Percentiles rank a stretch among this genome's conserved stretches.
Conservation (phyloP, 2,329 filamentous ascomycete genomes). For the Xylariaceae sp. region DNA sequence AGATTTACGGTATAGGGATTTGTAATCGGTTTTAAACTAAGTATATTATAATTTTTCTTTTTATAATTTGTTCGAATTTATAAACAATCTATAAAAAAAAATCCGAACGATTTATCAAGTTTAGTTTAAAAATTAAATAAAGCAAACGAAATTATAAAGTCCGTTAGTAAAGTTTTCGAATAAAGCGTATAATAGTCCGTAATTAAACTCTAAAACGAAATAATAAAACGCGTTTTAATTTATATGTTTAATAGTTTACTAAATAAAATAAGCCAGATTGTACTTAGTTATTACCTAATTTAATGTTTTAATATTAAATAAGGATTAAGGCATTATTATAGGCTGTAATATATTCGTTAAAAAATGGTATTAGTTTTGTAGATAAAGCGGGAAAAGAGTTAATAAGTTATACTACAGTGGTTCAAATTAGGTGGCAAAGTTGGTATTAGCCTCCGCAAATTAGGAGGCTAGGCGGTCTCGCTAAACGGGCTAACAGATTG, state of each 20-base stretch:
- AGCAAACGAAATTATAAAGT: slow-evolving; percentile 2
- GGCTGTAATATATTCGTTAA: too few relatives aligned
- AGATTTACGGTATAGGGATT: slow-evolving; percentile 28
- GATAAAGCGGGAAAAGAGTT: too few relatives aligned
- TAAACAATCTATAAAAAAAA: not conserved
- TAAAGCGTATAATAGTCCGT: slow-evolving; percentile 1
- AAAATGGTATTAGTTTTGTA: too few relatives aligned
- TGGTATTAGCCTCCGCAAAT: too few relatives aligned
- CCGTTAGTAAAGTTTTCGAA: slow-evolving; percentile 3
- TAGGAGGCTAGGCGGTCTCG: too few relatives aligned
- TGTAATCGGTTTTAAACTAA: slow-evolving; percentile 2
- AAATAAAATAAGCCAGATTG: not conserved
- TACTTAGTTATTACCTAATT: slow-evolving; percentile 1
- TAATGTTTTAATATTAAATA: not conserved
- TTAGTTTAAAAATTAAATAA: slow-evolving; percentile 3
- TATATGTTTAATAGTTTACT: not conserved
- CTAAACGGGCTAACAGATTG: too few relatives aligned
- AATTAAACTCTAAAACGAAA: slow-evolving; percentile 1
- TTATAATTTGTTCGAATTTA: slow-evolving; percentile 1
- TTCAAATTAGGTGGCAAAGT: too few relatives aligned
- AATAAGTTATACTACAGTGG: too few relatives aligned
- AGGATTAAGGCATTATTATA: not conserved
- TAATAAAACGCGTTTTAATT: slow-evolving; percentile 3
- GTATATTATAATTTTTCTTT: slow-evolving; percentile 6
- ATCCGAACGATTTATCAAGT: slow-evolving; percentile 8